Conservation (phyloP, 169 alveolate genomes). For the Cyclospora cayetanensis region DNA sequence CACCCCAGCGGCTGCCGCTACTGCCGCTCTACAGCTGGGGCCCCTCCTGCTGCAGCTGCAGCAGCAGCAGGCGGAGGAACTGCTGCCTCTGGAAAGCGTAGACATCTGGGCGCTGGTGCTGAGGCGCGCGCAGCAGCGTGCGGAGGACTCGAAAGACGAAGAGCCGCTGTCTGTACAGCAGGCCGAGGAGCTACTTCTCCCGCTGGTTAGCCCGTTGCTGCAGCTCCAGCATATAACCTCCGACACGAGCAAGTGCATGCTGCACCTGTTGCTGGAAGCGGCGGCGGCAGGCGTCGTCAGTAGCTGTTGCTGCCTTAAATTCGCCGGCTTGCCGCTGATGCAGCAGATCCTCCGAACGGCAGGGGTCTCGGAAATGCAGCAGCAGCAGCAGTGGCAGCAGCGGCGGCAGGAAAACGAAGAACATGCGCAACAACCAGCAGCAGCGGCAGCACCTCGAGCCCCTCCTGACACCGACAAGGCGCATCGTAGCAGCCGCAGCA, state of each 20-base stretch:
- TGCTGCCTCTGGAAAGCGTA: conserved; percentile 31
- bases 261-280: neutral
- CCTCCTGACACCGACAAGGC: no score
- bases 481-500: conserved; percentile 31
- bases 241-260: neutral
- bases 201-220: conserved; percentile 1
- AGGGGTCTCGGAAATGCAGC: neutral
- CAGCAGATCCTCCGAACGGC: neutral
- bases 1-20: conserved; percentile 36
- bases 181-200: conserved; percentile 30
- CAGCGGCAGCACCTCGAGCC: conserved; percentile 43
- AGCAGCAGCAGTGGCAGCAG: conserved; percentile 6
- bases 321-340: conserved; percentile 5
- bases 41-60: conserved; percentile 48
- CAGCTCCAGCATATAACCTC: neutral
- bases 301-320: conserved; percentile 3
- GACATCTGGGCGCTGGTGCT: conserved; percentile 5
- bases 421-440: neutral
- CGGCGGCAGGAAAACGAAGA: no score
- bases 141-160: neutral
- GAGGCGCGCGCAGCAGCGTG: neutral
- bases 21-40: conserved; percentile 32
- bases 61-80: conserved; percentile 35
- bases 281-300: conserved; percentile 21
- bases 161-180: neutral